Percentiles rank a stretch among this genome's conserved stretches.
Evolutionary conservation across 2,329 filamentous ascomycete genomes (phyloP).

Genomic region (Aureobasidium sp.): DNA sequence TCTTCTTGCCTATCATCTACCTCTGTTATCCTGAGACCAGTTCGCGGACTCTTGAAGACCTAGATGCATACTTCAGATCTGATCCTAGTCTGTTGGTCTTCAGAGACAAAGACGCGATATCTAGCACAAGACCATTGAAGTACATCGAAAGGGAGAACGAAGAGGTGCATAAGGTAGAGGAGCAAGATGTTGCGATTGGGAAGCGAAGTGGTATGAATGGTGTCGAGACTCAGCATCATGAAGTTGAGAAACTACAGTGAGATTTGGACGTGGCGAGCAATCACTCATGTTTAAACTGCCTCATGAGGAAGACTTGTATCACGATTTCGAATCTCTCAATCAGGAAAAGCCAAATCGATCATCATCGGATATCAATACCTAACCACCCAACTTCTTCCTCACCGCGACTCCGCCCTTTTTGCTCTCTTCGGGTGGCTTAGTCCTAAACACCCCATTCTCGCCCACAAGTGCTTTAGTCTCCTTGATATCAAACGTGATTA

Average conservation of each 20-base stretch:
- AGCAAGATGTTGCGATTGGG: background rate
- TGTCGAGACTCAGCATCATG: background rate
- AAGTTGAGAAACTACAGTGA: background rate
- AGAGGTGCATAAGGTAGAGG: slow-evolving; percentile 15
- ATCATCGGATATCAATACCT: background rate
- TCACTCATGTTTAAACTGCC: no score
- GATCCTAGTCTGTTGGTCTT: slow-evolving; percentile 35
- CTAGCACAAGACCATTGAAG: slow-evolving; percentile 35
- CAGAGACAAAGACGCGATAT: slow-evolving; percentile 32
- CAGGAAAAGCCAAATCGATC: no score
- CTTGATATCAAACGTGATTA: background rate
- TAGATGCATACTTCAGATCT: slow-evolving; percentile 21
- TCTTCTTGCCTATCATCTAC: slow-evolving; percentile 42
- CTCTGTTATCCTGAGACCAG: slow-evolving; percentile 25
- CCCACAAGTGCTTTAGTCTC: background rate
- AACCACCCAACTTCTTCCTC: background rate
- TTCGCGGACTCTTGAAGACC: slow-evolving; percentile 22
- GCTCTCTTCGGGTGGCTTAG: background rate
- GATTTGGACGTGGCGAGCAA: no score
- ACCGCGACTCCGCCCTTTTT: background rate
- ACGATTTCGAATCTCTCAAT: no score
- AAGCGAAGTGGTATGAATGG: background rate
- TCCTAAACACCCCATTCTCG: background rate
- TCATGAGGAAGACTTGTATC: no score
- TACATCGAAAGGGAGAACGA: slow-evolving; percentile 42